Percentiles rank a stretch among this genome's conserved stretches.
Conservation (phyloP, 1,139 yeast species). For the Geotrichum histeridarum region DNA sequence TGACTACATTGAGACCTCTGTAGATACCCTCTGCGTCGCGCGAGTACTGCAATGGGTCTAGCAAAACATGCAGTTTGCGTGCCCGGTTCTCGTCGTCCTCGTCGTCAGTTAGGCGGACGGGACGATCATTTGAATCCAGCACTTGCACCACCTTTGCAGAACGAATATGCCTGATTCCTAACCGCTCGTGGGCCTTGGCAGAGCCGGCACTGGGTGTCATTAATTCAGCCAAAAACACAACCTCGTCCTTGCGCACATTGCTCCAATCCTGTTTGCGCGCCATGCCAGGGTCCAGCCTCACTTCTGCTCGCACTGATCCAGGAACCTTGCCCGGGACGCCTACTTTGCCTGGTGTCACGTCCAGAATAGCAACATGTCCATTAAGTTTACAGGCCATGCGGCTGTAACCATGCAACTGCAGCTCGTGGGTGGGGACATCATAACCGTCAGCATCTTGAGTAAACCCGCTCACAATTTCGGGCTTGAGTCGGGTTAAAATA, state of each 20-base stretch:
- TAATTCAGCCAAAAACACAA: constrained; percentile 32
- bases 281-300: constrained; percentile 18
- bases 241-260: constrained; percentile 30
- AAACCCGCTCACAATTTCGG: constrained; percentile 18
- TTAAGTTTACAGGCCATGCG: constrained; percentile 33
- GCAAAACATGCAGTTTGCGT: constrained; percentile 20
- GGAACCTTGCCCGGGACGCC: constrained; percentile 9
- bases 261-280: constrained; percentile 36
- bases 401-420: constrained; percentile 31
- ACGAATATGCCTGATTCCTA: constrained; percentile 28
- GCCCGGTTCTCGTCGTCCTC: constrained; percentile 14
- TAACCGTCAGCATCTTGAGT: constrained; percentile 17
- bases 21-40: constrained; percentile 10
- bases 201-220: constrained; percentile 18
- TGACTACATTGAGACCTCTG: constrained; percentile 25
- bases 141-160: constrained; percentile 30
- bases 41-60: constrained; percentile 20
- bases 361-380: constrained; percentile 26
- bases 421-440: constrained; percentile 18
- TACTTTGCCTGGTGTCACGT: constrained; percentile 30
- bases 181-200: constrained; percentile 17
- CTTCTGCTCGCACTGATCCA: constrained; percentile 16
- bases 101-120: constrained; percentile 15
- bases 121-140: constrained; percentile 22
- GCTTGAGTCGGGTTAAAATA: constrained; percentile 29